Percentiles rank a stretch among this genome's conserved stretches.
Conservation (phyloP, 768 basidiomycete species). For the Filobasidium floriforme region DNA sequence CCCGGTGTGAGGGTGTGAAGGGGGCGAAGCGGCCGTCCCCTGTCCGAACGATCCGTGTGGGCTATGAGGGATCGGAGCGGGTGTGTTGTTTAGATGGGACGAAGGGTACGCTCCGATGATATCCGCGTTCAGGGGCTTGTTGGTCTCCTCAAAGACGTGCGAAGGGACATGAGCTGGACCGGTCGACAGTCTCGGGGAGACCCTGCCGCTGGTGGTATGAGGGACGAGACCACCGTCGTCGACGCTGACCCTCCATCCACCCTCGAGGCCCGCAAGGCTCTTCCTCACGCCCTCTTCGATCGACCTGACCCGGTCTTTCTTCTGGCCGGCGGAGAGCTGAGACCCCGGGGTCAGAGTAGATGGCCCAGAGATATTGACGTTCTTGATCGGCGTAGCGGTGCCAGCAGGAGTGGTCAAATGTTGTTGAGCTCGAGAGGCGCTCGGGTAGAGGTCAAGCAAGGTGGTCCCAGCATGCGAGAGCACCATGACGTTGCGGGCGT, state of each 20-base stretch:
- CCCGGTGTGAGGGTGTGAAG: not conserved
- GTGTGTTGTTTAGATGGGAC: conserved; percentile 20
- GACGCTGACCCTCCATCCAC: conserved; percentile 19
- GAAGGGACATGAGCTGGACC: conserved; percentile 8
- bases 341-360: not conserved
- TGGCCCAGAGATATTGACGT: not conserved
- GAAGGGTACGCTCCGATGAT: conserved; percentile 23
- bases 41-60: not conserved
- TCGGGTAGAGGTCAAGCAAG: conserved; percentile 16
- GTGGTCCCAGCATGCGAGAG: conserved; percentile 18
- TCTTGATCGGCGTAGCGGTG: not conserved
- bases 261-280: conserved; percentile 21
- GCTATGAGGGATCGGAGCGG: conserved; percentile 13
- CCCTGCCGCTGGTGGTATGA: not conserved
- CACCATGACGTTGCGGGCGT: conserved; percentile 17
- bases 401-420: not conserved
- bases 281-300: conserved; percentile 24
- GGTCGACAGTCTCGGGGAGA: not conserved
- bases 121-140: conserved; percentile 11
- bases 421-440: not conserved
- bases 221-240: conserved; percentile 10
- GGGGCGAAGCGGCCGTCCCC: not conserved
- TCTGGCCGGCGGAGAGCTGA: conserved; percentile 12
- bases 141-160: conserved; percentile 10
- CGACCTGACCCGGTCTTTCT: conserved; percentile 15